Percentiles rank a stretch among this genome's conserved stretches.
Conservation (phyloP, 352 stramenopile species). For the Globisporangium apiculatum region DNA sequence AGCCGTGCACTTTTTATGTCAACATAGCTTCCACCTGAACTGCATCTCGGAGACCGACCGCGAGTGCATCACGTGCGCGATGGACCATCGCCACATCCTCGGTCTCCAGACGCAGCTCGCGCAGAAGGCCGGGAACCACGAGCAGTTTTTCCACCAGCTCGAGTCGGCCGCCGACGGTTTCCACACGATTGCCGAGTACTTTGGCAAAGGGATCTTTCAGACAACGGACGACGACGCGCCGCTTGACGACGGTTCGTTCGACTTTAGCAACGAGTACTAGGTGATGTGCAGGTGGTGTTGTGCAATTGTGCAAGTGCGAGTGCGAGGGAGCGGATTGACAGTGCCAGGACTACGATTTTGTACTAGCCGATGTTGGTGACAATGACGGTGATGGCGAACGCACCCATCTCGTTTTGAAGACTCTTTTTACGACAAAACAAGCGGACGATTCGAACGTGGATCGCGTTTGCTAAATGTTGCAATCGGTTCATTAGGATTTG, state of each 20-base stretch:
- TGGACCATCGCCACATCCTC: conserved; percentile 81
- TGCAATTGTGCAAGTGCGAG: too few relatives aligned
- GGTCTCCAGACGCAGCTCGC: conserved; percentile 83
- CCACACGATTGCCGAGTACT: conserved; percentile 88
- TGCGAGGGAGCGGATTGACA: too few relatives aligned
- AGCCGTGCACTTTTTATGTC: conserved; percentile 90
- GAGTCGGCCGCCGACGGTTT: conserved; percentile 86
- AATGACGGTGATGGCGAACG: too few relatives aligned
- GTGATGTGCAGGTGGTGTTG: not conserved
- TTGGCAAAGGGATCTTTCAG: conserved; percentile 91
- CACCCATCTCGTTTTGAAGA: too few relatives aligned
- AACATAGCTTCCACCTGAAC: conserved; percentile 88
- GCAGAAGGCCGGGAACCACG: conserved; percentile 86
- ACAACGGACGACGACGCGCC: conserved; percentile 38
- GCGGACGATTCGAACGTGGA: too few relatives aligned
- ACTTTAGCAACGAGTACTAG: conserved; percentile 86
- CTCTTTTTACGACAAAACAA: too few relatives aligned
- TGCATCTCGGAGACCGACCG: conserved; percentile 87
- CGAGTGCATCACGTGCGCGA: conserved; percentile 85
- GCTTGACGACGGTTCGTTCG: conserved; percentile 58
- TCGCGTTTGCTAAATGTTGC: too few relatives aligned
- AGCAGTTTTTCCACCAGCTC: conserved; percentile 91
- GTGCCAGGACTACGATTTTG: too few relatives aligned
- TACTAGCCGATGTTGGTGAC: too few relatives aligned
- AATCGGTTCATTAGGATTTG: too few relatives aligned